Percentiles rank a stretch among this genome's conserved stretches.
Conservation (phyloP, 768 basidiomycete species). For the Suillus hirtellus region DNA sequence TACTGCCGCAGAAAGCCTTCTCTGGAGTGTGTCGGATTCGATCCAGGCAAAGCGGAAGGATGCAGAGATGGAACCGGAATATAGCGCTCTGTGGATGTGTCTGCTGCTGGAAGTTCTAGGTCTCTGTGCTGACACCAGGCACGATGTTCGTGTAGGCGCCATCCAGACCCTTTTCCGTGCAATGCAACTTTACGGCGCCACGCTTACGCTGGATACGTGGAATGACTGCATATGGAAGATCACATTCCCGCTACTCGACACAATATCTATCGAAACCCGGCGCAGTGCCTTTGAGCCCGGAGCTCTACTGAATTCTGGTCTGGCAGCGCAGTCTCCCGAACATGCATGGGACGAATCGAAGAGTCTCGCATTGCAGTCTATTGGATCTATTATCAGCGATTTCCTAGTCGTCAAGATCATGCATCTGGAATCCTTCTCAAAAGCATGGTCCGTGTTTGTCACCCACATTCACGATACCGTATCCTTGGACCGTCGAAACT, state of each 20-base stretch:
- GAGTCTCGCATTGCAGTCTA: slow-evolving; percentile 78
- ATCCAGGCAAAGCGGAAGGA: slow-evolving; percentile 83
- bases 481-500: slow-evolving; percentile 60
- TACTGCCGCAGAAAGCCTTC: slow-evolving; percentile 87
- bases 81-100: slow-evolving; percentile 92
- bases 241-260: slow-evolving; percentile 82
- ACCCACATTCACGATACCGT: slow-evolving; percentile 70
- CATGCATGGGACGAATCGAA: slow-evolving; percentile 88
- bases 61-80: slow-evolving; percentile 61
- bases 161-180: slow-evolving; percentile 95
- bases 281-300: slow-evolving; percentile 24
- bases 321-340: slow-evolving; percentile 19
- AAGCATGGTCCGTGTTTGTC: slow-evolving; percentile 77
- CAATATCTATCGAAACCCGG: slow-evolving; percentile 59
- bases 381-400: slow-evolving; percentile 80
- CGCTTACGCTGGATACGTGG: slow-evolving; percentile 82
- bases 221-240: slow-evolving; percentile 90
- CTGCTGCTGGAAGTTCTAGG: slow-evolving; percentile 81
- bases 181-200: slow-evolving; percentile 90
- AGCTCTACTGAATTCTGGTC: slow-evolving; percentile 8
- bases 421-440: slow-evolving; percentile 64
- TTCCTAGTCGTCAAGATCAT: slow-evolving; percentile 78
- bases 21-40: slow-evolving; percentile 96
- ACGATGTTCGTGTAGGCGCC: slow-evolving; percentile 90
- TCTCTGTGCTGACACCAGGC: slow-evolving; percentile 77